Evolutionary conservation across 306 rosid genomes (phyloP), one percentile per base, ranked within the genome.

Genomic region (Casuarina glauca): DNA sequence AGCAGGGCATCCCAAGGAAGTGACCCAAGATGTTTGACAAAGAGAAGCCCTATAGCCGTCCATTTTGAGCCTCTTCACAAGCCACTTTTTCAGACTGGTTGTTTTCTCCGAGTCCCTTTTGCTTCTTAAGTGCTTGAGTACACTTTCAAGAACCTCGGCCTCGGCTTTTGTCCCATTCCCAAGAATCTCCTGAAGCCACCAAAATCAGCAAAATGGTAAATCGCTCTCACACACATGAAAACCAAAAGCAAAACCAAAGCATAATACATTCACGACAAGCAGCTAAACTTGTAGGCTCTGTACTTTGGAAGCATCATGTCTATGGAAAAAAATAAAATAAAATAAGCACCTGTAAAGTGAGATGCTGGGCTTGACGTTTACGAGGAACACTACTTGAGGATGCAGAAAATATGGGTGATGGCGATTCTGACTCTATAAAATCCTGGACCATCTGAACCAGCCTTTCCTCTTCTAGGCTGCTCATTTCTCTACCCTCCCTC

Each of bases 21-120:
- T 80, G 76, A 82, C 43, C 94, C 97, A 89, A 76, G 91, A 91
- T 35, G 91, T 82, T 73, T 85, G 92, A 77, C 87, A 83, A n/a
- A 89, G 69, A 20, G 90, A 89, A 82, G 92, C 92, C 67, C 69
- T 62, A 35, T 82, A 53, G n/a, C 92, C 94, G 81, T 88, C 89
- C 71, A 72, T 86, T 64, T 83, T 85, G 69, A 89, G 84, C 82
- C 55, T 85, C 79, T 13, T 66, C 54, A 84, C 89, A 77, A 91
- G 87, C 84, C 86, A 88, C 60, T 83, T 88, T 62, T 58, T 86
- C 55, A 86, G 39, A 76, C 70, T 70, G 2, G 41, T 80, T 49
- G 82, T 83, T 64, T 84, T 88, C 74, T 68, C 76, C 32, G 74
- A 45, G 52, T 77, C 84, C 10, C 60, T 49, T 85, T 54, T 85